phyloP scores from a whole-genome alignment of 2,329 filamentous ascomycete genomes.

The Ophiostoma sp. region DNA sequence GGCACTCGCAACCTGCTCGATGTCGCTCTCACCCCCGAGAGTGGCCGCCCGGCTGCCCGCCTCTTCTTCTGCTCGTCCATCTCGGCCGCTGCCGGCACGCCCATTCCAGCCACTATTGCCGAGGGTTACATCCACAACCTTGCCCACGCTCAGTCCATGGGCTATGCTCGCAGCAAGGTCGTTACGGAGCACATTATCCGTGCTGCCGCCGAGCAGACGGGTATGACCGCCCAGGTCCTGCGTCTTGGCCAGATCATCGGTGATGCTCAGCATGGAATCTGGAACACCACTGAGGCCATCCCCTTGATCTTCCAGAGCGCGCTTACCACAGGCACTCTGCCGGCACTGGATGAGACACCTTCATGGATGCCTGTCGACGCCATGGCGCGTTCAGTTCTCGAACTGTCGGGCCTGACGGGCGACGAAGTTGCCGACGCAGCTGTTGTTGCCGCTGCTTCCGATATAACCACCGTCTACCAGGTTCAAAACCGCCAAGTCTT shows the following conservation, averaged over 20 bases:
- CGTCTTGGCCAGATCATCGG: slow-evolving; percentile 54
- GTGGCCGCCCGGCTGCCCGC: slow-evolving; percentile 30
- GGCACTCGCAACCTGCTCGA: slow-evolving; percentile 49
- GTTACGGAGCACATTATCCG: slow-evolving; percentile 24
- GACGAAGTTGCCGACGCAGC: slow-evolving; percentile 32
- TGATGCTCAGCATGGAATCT: slow-evolving; percentile 48
- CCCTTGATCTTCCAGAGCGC: slow-evolving; percentile 53
- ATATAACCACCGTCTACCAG: slow-evolving; percentile 42
- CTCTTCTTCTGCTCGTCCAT: slow-evolving; percentile 50
- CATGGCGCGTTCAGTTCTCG: slow-evolving; percentile 44
- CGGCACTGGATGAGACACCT: slow-evolving; percentile 46
- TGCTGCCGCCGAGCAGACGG: slow-evolving; percentile 17
- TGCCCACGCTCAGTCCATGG: slow-evolving; percentile 49
- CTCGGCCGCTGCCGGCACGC: slow-evolving; percentile 43
- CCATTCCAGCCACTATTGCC: slow-evolving; percentile 38
- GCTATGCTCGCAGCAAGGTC: slow-evolving; percentile 45
- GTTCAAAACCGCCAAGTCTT: slow-evolving; percentile 51
- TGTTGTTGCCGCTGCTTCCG: background rate
- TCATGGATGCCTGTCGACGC: slow-evolving; percentile 50
- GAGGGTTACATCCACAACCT: slow-evolving; percentile 35
- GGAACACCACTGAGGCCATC: slow-evolving; percentile 55
- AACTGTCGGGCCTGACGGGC: slow-evolving; percentile 29
- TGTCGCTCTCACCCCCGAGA: slow-evolving; percentile 37
- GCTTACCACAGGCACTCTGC: slow-evolving; percentile 46
- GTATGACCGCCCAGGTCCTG: slow-evolving; percentile 38